Percentiles rank a stretch among this genome's conserved stretches.
Conservation (phyloP, 2,329 filamentous ascomycete genomes). For the Sporothrix brasiliensis region DNA sequence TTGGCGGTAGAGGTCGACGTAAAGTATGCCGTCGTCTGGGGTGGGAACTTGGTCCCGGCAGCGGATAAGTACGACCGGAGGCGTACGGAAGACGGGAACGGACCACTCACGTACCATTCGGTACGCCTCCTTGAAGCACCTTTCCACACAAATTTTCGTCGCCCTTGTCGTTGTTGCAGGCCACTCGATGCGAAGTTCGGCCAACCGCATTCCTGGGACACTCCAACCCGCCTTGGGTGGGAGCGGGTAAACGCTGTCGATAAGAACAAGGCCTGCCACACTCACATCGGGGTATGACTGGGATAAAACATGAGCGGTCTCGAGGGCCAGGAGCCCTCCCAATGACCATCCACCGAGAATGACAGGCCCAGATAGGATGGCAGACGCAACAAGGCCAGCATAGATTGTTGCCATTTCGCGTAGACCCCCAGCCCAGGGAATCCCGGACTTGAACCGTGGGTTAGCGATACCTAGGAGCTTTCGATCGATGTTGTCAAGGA, state of each 20-base stretch:
- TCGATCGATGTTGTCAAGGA: conserved; percentile 53
- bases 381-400: conserved; percentile 48
- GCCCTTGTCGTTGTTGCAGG: conserved; percentile 39
- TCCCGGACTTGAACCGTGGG: conserved; percentile 53
- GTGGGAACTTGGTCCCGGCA: conserved; percentile 49
- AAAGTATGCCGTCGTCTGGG: conserved; percentile 37
- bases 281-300: conserved; percentile 40
- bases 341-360: conserved; percentile 61
- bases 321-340: conserved; percentile 56
- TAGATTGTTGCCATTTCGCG: conserved; percentile 59
- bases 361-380: conserved; percentile 47
- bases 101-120: conserved; percentile 48
- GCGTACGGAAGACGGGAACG: conserved; percentile 38
- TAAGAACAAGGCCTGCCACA: conserved; percentile 55
- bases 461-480: conserved; percentile 59
- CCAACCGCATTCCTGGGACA: conserved; percentile 37
- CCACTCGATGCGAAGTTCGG: conserved; percentile 40
- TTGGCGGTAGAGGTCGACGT: conserved; percentile 51
- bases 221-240: conserved; percentile 30
- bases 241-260: conserved; percentile 53
- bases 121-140: conserved; percentile 50
- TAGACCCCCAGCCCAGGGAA: conserved; percentile 55
- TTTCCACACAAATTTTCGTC: conserved; percentile 41
- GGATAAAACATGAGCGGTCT: conserved; percentile 52
- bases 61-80: conserved; percentile 51